Evolutionary conservation across 2,329 filamentous ascomycete species (phyloP).

Genomic region (Aspergillus novoparasiticus): DNA sequence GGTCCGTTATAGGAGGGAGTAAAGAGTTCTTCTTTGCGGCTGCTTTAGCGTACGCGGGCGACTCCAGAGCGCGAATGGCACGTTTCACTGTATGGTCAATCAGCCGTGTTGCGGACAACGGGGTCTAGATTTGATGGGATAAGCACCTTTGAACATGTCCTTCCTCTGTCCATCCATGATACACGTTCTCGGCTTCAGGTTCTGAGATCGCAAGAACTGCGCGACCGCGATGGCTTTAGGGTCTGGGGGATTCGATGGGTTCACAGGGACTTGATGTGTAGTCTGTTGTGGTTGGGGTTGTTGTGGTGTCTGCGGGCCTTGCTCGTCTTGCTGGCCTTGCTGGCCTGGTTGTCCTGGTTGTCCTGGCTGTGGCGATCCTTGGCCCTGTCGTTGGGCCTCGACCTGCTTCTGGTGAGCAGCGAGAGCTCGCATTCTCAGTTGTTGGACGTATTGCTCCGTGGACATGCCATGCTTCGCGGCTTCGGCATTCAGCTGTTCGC

Average conservation of each 20-base stretch:
- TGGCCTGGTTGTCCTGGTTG: slow-evolving; percentile 43
- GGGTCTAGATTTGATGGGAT: background rate
- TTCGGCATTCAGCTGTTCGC: slow-evolving; percentile 48
- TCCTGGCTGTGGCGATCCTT: slow-evolving; percentile 35
- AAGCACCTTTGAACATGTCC: slow-evolving; percentile 90
- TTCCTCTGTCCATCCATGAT: slow-evolving; percentile 96
- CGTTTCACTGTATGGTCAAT: slow-evolving; percentile 72
- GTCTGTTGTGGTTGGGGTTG: slow-evolving; percentile 35
- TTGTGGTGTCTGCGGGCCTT: slow-evolving; percentile 30
- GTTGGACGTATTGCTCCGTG: slow-evolving; percentile 52
- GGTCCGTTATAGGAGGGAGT: slow-evolving; percentile 84
- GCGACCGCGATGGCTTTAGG: slow-evolving; percentile 87
- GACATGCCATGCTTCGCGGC: slow-evolving; percentile 56
- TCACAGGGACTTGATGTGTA: slow-evolving; percentile 51
- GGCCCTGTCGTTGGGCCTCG: slow-evolving; percentile 38
- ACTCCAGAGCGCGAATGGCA: slow-evolving; percentile 85
- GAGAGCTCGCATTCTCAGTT: slow-evolving; percentile 51
- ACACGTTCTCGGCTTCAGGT: slow-evolving; percentile 85
- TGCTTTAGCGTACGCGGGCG: slow-evolving; percentile 86
- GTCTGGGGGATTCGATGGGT: slow-evolving; percentile 67
- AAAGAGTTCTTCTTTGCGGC: slow-evolving; percentile 80
- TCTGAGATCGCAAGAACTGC: slow-evolving; percentile 79
- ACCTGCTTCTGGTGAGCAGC: slow-evolving; percentile 45
- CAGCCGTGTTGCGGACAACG: background rate
- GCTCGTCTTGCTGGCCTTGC: slow-evolving; percentile 33